Base-by-base conservation (phyloP, 257 asterid genomes). In the Salvia rosmarinus region DNA sequence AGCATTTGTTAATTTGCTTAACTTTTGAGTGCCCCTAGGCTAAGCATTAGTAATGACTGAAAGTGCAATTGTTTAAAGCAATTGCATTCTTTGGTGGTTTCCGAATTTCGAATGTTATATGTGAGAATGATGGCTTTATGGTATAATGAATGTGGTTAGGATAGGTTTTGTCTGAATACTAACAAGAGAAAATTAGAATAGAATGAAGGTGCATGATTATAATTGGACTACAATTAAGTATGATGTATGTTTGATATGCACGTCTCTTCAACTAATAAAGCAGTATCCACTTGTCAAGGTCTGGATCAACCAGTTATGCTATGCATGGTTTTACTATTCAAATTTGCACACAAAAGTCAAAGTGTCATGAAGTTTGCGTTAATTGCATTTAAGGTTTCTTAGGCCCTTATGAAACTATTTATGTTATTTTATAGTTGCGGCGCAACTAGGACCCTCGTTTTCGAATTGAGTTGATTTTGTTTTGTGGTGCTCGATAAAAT, bases 311-410 rank as follows among this genome's bases (percentile, higher is more conserved):
- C 77, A 55, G 43, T 61, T 55, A 46, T 67, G 47, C 16, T 32
- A 37, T 76, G 63, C 50, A 57, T 55, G n/a, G 9, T 49, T 60
- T 28, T 65, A n/a, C 42, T 19, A 65, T 55, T 75, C 35, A 79
- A 66, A 65, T 61, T 73, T 25, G 67, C 64, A 68, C 9, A 7
- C 19, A 14, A 55, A 58, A 47, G 51, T 49, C 44, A 19, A 51
- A 64, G 61, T 64, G 76, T 46, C 16, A 39, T 78, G 68, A 73
- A 77, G 80, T 76, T 46, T 71, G 70, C 74, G 72, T 75, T 77
- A 64, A 65, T 62, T 82, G 70, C 72, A 42, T 71, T 75, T 64
- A 61, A 73, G 77, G 74, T 77, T 70, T 25, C 30, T 3, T 25
- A 25, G 30, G 30, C 30, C 30, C 30, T 25, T 25, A 25, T 25